Evolutionary conservation across 371 early-diverging fungal species (phyloP), one percentile per base, ranked within the genome.

Genomic region (Rhizopus microsporus): DNA sequence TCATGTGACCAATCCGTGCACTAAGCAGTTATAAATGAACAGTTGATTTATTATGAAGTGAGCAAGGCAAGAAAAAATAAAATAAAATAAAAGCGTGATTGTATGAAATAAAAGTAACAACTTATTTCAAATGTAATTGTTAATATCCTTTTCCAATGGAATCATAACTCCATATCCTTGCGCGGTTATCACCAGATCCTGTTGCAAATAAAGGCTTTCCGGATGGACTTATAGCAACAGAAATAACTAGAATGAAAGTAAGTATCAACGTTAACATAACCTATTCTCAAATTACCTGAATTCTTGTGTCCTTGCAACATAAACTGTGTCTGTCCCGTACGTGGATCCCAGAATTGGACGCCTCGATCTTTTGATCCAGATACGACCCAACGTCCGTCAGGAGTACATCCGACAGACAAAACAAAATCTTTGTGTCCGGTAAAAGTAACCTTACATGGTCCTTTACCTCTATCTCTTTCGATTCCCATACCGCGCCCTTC

Each of bases 221-320:
- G 0, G 77, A 75, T 4, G 94, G 93, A 55, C 91, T 89, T 45
- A 95, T 70, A 4, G 95, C 94, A n/a, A 97, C 93, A 9, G 89
- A 90, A 49, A 98, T 96, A 13, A 98, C 97, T 88, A 56, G 5
- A 39, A 53, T 33, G 34, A 38, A 39, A 23, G 4, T 12, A n/a
- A 32, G n/a, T 12, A 40, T 16, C 45, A 5, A n/a, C 12, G 35
- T 10, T 13, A 49, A 44, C 15, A 35, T n/a, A 38, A 31, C 12
- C 38, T 5, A 31, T 40, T 35, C 6, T 43, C 17, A 29, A 39
- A 55, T 58, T 80, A 90, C 90, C 91, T 52, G 95, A 94, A 72
- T 97, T 96, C 73, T 95, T 95, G 69, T 97, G 97, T 35, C 98
- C 98, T 61, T 93, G 93, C 51, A 98, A 74, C 92, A 95, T 92